These are phyloP conservation scores for Rhodocollybia butyracea DNA, from an alignment of 768 basidiomycete genomes.

Conservation along the genomic window DNA sequence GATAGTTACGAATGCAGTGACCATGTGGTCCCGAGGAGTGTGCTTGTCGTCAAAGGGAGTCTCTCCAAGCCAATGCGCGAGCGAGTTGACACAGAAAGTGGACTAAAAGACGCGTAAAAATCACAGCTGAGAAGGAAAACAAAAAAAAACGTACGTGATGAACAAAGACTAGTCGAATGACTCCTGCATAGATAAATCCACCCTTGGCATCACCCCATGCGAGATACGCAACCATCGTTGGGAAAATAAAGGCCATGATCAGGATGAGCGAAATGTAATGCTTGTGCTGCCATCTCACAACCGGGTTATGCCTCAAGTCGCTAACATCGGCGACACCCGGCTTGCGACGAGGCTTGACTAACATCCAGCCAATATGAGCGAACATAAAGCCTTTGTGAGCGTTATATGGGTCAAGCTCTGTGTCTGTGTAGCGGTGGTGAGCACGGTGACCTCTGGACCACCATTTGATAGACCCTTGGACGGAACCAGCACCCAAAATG, in stretches of 20 bases:
- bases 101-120: conserved; percentile 51
- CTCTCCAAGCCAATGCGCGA: conserved; percentile 95
- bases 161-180: conserved; percentile 77
- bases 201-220: conserved; percentile 85
- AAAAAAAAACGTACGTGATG: conserved; percentile 64
- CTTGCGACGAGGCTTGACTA: conserved; percentile 84
- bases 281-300: conserved; percentile 87
- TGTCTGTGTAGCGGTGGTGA: conserved; percentile 96
- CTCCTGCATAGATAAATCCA: conserved; percentile 82
- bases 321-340: conserved; percentile 89
- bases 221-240: conserved; percentile 74
- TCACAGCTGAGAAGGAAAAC: conserved; percentile 1
- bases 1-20: conserved; percentile 88
- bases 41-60: conserved; percentile 94
- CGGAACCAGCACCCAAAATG: conserved; percentile 84
- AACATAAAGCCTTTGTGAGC: conserved; percentile 86
- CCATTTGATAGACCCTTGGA: conserved; percentile 98
- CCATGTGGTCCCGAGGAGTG: conserved; percentile 83
- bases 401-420: conserved; percentile 94
- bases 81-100: conserved; percentile 95
- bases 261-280: conserved; percentile 73
- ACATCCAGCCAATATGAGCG: conserved; percentile 92
- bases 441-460: conserved; percentile 94
- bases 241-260: conserved; percentile 67
- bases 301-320: conserved; percentile 74